Conservation (phyloP, 805 yeast genomes). For the Saccharomycopsis sp. region DNA sequence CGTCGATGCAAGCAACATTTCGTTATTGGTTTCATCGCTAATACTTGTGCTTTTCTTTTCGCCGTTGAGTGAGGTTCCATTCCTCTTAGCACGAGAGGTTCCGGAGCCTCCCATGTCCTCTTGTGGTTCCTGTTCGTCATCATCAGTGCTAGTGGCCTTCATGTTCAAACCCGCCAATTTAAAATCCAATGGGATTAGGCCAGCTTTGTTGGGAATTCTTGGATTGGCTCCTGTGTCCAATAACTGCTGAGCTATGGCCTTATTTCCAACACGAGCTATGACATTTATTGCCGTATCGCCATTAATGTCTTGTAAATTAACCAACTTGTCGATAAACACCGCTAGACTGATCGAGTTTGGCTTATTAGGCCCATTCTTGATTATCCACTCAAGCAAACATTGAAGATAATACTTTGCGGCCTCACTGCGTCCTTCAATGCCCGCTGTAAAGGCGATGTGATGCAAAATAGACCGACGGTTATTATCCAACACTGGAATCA, state of each 20-base stretch:
- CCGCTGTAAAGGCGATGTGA: constrained; percentile 76
- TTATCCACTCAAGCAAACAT: constrained; percentile 71
- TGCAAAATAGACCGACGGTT: constrained; percentile 78
- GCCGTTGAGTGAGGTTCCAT: not conserved
- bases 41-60: not conserved
- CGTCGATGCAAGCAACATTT: not conserved
- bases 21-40: constrained; percentile 7
- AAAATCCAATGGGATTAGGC: constrained; percentile 80
- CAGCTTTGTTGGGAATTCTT: constrained; percentile 71
- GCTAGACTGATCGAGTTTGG: constrained; percentile 43
- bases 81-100: not conserved
- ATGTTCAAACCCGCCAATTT: constrained; percentile 40
- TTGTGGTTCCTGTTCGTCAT: not conserved
- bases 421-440: constrained; percentile 63
- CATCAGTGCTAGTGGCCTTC: not conserved
- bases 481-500: constrained; percentile 56
- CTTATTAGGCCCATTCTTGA: constrained; percentile 33
- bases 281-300: constrained; percentile 95
- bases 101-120: not conserved
- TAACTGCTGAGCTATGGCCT: constrained; percentile 70
- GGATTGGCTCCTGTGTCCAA: constrained; percentile 87
- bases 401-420: constrained; percentile 72
- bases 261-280: constrained; percentile 83
- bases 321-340: constrained; percentile 58
- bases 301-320: constrained; percentile 84